A percentile compares a stretch with the other conserved stretches of the same genome.
phyloP scores from a whole-genome alignment of 768 basidiomycete species.

The Hygrophorus russula region DNA sequence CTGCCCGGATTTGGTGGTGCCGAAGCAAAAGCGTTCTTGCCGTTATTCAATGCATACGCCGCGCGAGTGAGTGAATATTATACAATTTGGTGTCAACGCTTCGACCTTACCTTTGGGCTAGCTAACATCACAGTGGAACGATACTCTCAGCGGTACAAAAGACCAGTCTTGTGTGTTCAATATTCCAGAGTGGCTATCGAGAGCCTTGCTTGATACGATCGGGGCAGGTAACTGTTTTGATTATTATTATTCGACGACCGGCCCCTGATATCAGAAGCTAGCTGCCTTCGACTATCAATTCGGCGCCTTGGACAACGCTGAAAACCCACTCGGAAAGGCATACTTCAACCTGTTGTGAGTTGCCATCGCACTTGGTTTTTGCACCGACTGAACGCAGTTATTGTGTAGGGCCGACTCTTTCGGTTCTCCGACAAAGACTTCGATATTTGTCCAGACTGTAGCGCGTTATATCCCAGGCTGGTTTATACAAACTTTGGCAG shows the following conservation, averaged over 20 bases:
- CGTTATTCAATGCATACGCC: conserved; percentile 33
- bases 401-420: conserved; percentile 22
- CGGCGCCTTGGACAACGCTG: conserved; percentile 34
- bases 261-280: conserved; percentile 9
- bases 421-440: conserved; percentile 31
- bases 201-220: conserved; percentile 38
- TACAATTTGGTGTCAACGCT: conserved; percentile 10
- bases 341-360: conserved; percentile 40
- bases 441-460: conserved; percentile 37
- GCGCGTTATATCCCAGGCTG: conserved; percentile 26
- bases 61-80: conserved; percentile 26
- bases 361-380: conserved; percentile 2
- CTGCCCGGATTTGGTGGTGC: conserved; percentile 43
- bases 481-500: conserved; percentile 34
- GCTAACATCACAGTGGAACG: conserved; percentile 41
- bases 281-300: conserved; percentile 49
- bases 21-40: conserved; percentile 38
- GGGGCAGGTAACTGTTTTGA: conserved; percentile 28
- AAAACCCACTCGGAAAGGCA: conserved; percentile 43
- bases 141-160: conserved; percentile 32
- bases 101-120: conserved; percentile 14
- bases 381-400: conserved; percentile 21
- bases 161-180: conserved; percentile 24
- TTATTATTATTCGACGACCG: not conserved
- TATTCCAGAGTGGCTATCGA: conserved; percentile 38